Conservation (phyloP, 2,329 filamentous ascomycete species). For the Trichoderma semiorbis region DNA sequence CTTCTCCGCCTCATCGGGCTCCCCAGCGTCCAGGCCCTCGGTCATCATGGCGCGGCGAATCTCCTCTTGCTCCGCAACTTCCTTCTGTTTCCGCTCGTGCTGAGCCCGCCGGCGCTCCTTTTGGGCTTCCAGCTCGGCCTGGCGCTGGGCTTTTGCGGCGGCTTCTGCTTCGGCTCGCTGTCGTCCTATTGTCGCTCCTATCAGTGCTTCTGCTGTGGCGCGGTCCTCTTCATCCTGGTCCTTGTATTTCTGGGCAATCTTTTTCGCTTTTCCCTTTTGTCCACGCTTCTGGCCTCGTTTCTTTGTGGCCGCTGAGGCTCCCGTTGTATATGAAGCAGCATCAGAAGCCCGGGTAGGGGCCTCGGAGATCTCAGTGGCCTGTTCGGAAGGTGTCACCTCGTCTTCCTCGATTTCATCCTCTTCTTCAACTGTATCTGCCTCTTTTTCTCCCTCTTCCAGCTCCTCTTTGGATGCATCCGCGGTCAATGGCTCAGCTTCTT, state of each 20-base stretch:
- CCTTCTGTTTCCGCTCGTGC: slow-evolving; percentile 71
- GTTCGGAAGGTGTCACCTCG: slow-evolving; percentile 27
- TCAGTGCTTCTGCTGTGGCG: slow-evolving; percentile 74
- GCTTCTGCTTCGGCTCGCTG: slow-evolving; percentile 67
- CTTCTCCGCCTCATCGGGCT: slow-evolving; percentile 56
- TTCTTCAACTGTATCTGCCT: slow-evolving; percentile 27
- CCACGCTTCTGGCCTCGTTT: slow-evolving; percentile 59
- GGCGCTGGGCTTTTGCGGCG: slow-evolving; percentile 65
- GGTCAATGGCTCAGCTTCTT: background rate
- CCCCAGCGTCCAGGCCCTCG: slow-evolving; percentile 56
- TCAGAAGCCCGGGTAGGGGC: slow-evolving; percentile 19
- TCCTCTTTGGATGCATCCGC: slow-evolving; percentile 19
- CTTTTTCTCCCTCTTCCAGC: slow-evolving; percentile 16
- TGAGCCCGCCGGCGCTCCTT: slow-evolving; percentile 75
- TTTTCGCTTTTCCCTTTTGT: slow-evolving; percentile 80
- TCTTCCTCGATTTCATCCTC: slow-evolving; percentile 21
- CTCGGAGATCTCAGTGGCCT: slow-evolving; percentile 21
- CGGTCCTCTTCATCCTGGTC: slow-evolving; percentile 94
- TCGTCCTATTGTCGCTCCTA: slow-evolving; percentile 69
- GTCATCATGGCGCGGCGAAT: slow-evolving; percentile 58
- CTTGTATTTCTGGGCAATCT: slow-evolving; percentile 84
- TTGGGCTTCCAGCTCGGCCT: slow-evolving; percentile 62
- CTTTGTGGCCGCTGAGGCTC: slow-evolving; percentile 27
- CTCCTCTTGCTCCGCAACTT: slow-evolving; percentile 75
- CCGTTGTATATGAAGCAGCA: background rate